A percentile compares a stretch with the other conserved stretches of the same genome.
Conservation (phyloP, 2,329 filamentous ascomycete genomes). For the Pseudopithomyces chartarum region DNA sequence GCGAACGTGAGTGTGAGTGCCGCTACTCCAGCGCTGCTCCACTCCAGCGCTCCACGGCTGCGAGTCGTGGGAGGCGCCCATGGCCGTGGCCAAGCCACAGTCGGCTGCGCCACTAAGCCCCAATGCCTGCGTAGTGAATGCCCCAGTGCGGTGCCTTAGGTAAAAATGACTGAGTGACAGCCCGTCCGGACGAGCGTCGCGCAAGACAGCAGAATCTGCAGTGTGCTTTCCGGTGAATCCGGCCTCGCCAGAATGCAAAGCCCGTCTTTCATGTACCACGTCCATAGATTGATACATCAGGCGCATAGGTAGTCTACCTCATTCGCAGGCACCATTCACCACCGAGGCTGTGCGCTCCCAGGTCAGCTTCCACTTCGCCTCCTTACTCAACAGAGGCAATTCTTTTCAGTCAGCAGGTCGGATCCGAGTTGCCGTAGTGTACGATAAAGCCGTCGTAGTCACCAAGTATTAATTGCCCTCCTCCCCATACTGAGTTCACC, state of each 20-base stretch:
- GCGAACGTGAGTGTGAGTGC: too few relatives aligned
- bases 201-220: neutral
- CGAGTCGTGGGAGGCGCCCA: too few relatives aligned
- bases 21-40: too few relatives aligned
- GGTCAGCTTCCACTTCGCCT: conserved; percentile 36
- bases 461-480: conserved; percentile 13
- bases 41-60: too few relatives aligned
- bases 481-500: conserved; percentile 6
- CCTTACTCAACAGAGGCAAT: conserved; percentile 20
- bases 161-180: neutral
- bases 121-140: conserved; percentile 22
- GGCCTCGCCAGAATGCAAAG: too few relatives aligned
- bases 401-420: conserved; percentile 29
- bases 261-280: too few relatives aligned
- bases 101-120: neutral
- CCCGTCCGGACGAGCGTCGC: neutral
- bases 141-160: neutral
- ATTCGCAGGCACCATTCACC: conserved; percentile 2
- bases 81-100: conserved; percentile 22
- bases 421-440: conserved; percentile 23
- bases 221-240: too few relatives aligned
- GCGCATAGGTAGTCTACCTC: too few relatives aligned
- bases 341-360: conserved; percentile 34
- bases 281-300: too few relatives aligned
- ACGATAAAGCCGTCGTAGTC: conserved; percentile 8